Percentiles rank a stretch among this genome's conserved stretches.
Conservation (phyloP, 23 red algal species). For the Chondrus crispus region DNA sequence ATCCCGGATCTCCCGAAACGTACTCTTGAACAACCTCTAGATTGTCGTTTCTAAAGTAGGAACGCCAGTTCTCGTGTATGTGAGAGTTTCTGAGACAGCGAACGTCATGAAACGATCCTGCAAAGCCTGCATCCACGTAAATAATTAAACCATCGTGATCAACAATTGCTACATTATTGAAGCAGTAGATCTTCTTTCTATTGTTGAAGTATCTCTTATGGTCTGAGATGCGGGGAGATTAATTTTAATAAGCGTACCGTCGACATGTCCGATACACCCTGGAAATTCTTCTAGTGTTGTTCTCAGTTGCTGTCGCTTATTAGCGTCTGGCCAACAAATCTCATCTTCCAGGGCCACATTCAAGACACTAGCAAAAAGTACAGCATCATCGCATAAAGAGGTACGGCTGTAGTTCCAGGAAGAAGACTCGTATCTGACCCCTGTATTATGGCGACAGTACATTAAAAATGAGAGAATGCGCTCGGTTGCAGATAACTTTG, state of each 20-base stretch:
- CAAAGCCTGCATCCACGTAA: background rate
- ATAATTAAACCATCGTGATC: background rate
- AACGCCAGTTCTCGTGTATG: background rate
- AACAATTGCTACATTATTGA: background rate
- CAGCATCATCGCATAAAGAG: background rate
- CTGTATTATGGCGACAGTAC: background rate
- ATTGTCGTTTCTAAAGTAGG: background rate
- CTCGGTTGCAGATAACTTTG: background rate
- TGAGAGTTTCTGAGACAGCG: background rate
- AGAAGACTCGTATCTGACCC: background rate
- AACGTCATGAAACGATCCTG: slow-evolving; percentile 1
- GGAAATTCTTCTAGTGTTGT: background rate
- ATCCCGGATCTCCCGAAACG: background rate
- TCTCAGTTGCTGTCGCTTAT: background rate
- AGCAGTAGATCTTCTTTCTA: slow-evolving; percentile 20
- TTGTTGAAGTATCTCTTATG: background rate
- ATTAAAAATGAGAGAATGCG: background rate
- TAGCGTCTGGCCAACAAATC: background rate
- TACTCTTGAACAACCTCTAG: background rate
- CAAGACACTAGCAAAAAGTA: background rate
- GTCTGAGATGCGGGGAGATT: background rate
- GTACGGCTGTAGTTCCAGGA: background rate
- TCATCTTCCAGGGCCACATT: background rate
- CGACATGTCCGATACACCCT: background rate
- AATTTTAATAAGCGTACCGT: background rate